These are phyloP conservation scores for Astrocystis sublimbata DNA, from an alignment of 495 filamentous ascomycete species.

Conservation along the genomic window DNA sequence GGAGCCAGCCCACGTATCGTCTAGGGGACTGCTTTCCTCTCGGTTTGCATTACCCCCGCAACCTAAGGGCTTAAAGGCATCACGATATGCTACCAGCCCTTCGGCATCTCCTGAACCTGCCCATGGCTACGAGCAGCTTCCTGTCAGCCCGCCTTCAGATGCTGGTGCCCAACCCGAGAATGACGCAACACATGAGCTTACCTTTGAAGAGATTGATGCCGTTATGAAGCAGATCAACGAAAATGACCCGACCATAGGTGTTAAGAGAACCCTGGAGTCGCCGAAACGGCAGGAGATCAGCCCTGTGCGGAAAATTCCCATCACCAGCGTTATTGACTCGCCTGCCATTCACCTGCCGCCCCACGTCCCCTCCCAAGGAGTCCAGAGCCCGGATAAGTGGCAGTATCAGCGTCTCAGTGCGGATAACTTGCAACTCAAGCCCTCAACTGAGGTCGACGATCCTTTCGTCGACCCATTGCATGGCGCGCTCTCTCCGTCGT, in stretches of 20 bases:
- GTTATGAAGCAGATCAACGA: slow-evolving; percentile 81
- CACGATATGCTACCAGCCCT: slow-evolving; percentile 42
- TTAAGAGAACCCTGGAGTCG: slow-evolving; percentile 59
- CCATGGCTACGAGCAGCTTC: slow-evolving; percentile 31
- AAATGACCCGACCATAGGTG: slow-evolving; percentile 67
- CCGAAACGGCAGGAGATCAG: slow-evolving; percentile 48
- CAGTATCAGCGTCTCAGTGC: slow-evolving; percentile 49
- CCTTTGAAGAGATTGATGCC: slow-evolving; percentile 79
- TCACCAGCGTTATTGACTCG: slow-evolving; percentile 42
- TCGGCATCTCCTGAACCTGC: slow-evolving; percentile 37
- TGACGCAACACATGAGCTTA: slow-evolving; percentile 46
- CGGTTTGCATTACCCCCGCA: slow-evolving; percentile 35
- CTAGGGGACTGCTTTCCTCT: slow-evolving; percentile 24
- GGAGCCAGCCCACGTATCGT: slow-evolving; percentile 17
- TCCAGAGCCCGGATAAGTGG: slow-evolving; percentile 73
- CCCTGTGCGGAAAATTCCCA: slow-evolving; percentile 37
- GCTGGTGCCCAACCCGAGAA: slow-evolving; percentile 20
- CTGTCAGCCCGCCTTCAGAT: slow-evolving; percentile 32
- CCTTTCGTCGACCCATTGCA: slow-evolving; percentile 47
- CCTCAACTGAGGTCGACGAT: slow-evolving; percentile 48
- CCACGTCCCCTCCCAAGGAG: slow-evolving; percentile 60
- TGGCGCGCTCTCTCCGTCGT: slow-evolving; percentile 33
- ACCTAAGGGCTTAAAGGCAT: slow-evolving; percentile 40
- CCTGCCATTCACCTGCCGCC: slow-evolving; percentile 59
- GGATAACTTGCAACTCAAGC: slow-evolving; percentile 33